Base-by-base conservation (phyloP, 495 filamentous ascomycete species). In the Penicillium lagena region DNA sequence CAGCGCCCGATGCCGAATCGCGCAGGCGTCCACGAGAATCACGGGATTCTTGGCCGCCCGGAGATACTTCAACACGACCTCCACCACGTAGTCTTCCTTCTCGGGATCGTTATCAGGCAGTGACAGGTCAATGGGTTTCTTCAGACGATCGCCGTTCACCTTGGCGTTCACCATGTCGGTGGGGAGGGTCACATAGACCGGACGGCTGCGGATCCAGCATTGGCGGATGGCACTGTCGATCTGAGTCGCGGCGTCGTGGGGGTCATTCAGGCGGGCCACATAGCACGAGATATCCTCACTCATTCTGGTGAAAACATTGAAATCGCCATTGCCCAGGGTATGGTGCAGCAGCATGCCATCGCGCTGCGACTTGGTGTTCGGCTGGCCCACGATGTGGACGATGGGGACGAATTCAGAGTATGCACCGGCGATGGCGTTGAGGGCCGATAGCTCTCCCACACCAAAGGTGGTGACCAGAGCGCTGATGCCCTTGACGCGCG, bases 241-340 rank as follows among this genome's bases (percentile, higher is more conserved):
- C 40, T 86, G 78, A 11, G 70, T 68, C 6, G 86, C 79, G 12
- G 84, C 85, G 45, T 89, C 81, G 39, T 70, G 54, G 1, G 82
- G 77, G 33, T 90, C 76, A 43, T 80, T 82, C 37, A 97, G 72
- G 28, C 78, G 79, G 9, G 82, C 81, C 29, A 81, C 70, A 29
- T 80, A 76, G 58, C 82, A 86, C 7, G 87, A 84, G 49, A 96
- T 82, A 15, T 77, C 65, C 11, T 68, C 66, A 57, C 72, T 84
- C 85, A 96, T 96, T 47, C 82, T 75, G 49, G 78, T 70, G 56
- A 93, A 96, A n/a, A 86, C 87, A 44, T 85, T 80, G 63, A 86
- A 93, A 58, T 93, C 84, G 28, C 90, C 90, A 56, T 95, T 93
- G 29, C 89, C 90, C 11, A 97, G 81, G 1, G 90, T 95, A 64